Percentiles rank a stretch among this genome's conserved stretches.
These are phyloP conservation scores for Funneliformis mosseae DNA, from an alignment of 192 early-diverging fungal genomes.

Conservation along the genomic window DNA sequence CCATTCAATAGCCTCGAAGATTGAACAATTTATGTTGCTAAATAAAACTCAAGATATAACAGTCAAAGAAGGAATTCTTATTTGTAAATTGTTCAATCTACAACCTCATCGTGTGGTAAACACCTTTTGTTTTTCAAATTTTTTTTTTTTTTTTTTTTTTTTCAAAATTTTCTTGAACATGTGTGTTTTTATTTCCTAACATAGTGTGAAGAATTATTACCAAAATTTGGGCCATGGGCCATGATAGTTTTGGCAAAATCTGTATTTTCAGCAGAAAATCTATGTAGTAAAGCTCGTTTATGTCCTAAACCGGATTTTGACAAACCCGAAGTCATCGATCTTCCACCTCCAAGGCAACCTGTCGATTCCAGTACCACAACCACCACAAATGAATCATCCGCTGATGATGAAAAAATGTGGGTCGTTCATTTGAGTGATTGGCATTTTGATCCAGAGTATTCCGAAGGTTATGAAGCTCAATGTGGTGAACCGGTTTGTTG, in stretches of 20 bases:
- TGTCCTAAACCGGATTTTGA: slow-evolving; percentile 7
- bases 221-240: slow-evolving; percentile 20
- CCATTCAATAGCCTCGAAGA: background rate
- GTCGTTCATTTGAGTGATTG: slow-evolving; percentile 32
- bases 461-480: slow-evolving; percentile 28
- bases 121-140: background rate
- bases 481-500: slow-evolving; percentile 35
- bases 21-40: background rate
- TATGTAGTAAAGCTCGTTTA: slow-evolving; percentile 15
- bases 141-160: background rate
- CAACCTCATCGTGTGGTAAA: slow-evolving; percentile 14
- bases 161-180: no score
- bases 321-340: background rate
- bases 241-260: slow-evolving; percentile 20
- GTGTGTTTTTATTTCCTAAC: background rate
- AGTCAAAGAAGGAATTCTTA: background rate
- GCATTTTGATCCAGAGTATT: slow-evolving; percentile 31
- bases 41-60: background rate
- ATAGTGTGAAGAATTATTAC: background rate
- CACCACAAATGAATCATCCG: background rate
- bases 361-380: background rate
- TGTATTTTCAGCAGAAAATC: slow-evolving; percentile 9
- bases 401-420: slow-evolving; percentile 16
- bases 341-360: background rate
- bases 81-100: background rate